Conservation (phyloP, 2,329 filamentous ascomycete genomes). For the Fusarium avenaceum region DNA sequence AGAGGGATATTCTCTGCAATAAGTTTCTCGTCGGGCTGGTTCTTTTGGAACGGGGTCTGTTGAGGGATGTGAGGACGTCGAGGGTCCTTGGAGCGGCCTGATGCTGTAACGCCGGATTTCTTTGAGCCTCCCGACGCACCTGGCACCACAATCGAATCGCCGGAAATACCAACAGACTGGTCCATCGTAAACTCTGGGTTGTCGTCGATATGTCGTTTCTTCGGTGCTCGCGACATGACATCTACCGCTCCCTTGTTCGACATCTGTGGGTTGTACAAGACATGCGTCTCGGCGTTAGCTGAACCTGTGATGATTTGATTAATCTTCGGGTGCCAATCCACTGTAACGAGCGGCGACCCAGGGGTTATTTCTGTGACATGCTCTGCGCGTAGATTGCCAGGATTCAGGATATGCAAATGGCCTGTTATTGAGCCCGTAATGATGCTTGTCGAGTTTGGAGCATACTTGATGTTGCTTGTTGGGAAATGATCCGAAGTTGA, state of each 20-base stretch:
- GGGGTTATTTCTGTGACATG: constrained; percentile 91
- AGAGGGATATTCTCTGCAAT: constrained; percentile 90
- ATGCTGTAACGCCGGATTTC: constrained; percentile 79
- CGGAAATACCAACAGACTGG: constrained; percentile 82
- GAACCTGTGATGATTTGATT: constrained; percentile 97
- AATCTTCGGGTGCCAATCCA: constrained; percentile 92
- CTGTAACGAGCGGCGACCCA: constrained; percentile 83
- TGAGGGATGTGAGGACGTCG: constrained; percentile 86
- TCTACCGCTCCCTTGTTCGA: constrained; percentile 86
- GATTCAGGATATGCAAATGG: constrained; percentile 91
- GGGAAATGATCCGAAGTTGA: constrained; percentile 88
- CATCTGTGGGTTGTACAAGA: constrained; percentile 89
- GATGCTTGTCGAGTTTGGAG: constrained; percentile 84
- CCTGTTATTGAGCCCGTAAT: constrained; percentile 90
- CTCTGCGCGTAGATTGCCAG: constrained; percentile 88
- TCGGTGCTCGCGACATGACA: constrained; percentile 93
- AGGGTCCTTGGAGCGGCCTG: constrained; percentile 82
- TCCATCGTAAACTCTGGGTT: constrained; percentile 90
- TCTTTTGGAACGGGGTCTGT: constrained; percentile 91
- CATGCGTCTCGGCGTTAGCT: constrained; percentile 87
- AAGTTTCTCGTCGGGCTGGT: constrained; percentile 88
- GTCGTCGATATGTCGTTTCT: constrained; percentile 95
- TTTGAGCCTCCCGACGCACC: constrained; percentile 69
- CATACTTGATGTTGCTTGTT: constrained; percentile 90
- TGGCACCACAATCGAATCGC: constrained; percentile 82